Conservation (phyloP, 768 basidiomycete species). For the Pulveroboletus sp. region DNA sequence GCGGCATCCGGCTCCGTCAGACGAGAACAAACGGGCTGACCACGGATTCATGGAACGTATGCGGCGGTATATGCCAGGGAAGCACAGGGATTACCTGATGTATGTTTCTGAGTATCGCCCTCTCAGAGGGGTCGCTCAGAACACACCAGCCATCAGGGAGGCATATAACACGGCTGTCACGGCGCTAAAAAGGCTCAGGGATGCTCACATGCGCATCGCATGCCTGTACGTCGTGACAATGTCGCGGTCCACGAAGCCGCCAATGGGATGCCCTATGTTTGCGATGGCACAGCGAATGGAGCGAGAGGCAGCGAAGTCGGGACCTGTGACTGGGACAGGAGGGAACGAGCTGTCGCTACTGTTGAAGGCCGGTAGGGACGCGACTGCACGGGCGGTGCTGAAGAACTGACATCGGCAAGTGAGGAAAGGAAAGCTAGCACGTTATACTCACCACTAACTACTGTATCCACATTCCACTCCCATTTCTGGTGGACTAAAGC, state of each 20-base stretch:
- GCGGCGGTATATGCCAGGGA: conserved; percentile 92
- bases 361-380: conserved; percentile 87
- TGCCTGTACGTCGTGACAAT: conserved; percentile 84
- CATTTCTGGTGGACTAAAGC: neutral
- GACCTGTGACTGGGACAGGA: conserved; percentile 78
- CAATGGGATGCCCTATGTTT: conserved; percentile 48
- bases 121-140: conserved; percentile 57
- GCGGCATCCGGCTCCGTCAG: conserved; percentile 64
- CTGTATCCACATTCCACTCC: neutral
- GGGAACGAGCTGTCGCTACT: conserved; percentile 80
- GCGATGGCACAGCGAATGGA: conserved; percentile 52
- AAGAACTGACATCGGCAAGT: conserved; percentile 22
- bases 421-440: neutral
- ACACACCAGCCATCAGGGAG: conserved; percentile 55
- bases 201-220: conserved; percentile 86
- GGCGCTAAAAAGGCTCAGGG: conserved; percentile 79
- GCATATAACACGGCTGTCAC: conserved; percentile 78
- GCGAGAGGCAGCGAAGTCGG: conserved; percentile 39
- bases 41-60: conserved; percentile 88
- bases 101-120: conserved; percentile 59
- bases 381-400: conserved; percentile 65
- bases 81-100: conserved; percentile 79
- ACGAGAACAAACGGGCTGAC: conserved; percentile 61
- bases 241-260: conserved; percentile 57
- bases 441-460: conserved; percentile 15